Conservation (phyloP, 352 stramenopile genomes). For the Aphanomyces euteiches region DNA sequence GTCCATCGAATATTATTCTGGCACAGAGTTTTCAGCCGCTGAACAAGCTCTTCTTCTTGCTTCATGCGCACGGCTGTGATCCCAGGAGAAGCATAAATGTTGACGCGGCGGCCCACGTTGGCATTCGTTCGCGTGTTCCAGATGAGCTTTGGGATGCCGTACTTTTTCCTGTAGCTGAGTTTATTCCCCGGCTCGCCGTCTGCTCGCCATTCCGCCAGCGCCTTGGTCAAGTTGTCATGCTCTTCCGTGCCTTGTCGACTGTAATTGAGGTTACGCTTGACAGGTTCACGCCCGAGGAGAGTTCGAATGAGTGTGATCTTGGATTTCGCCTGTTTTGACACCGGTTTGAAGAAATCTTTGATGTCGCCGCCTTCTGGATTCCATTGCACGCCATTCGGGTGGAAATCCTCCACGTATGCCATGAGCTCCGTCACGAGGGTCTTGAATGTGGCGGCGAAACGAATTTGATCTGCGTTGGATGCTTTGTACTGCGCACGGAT, state of each 20-base stretch:
- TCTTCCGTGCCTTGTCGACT: conserved; percentile 11
- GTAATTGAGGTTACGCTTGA: conserved; percentile 18
- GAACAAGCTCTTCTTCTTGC: conserved; percentile 11
- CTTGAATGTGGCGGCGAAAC: conserved; percentile 94
- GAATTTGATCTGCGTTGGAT: conserved; percentile 85
- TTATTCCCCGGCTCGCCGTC: conserved; percentile 6
- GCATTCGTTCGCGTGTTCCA: conserved; percentile 8
- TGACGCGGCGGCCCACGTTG: conserved; percentile 7
- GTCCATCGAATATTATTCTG: conserved; percentile 14
- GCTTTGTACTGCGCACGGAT: conserved; percentile 96
- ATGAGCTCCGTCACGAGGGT: conserved; percentile 87
- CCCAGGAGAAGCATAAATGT: conserved; percentile 1
- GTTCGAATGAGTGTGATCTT: conserved; percentile 19
- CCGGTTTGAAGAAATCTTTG: conserved; percentile 38
- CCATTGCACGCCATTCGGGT: conserved; percentile 93
- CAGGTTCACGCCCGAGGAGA: neutral
- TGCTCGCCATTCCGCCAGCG: conserved; percentile 5
- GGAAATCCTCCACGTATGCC: conserved; percentile 92
- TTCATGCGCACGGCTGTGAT: conserved; percentile 5
- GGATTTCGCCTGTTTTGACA: conserved; percentile 7
- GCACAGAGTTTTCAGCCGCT: conserved; percentile 1
- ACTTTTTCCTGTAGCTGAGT: conserved; percentile 13
- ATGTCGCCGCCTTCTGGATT: conserved; percentile 82
- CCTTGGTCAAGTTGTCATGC: conserved; percentile 7
- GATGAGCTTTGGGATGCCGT: conserved; percentile 10